Evolutionary conservation across 164 flowering plant species (phyloP).

Genomic region (Aristolochia fimbriata): DNA sequence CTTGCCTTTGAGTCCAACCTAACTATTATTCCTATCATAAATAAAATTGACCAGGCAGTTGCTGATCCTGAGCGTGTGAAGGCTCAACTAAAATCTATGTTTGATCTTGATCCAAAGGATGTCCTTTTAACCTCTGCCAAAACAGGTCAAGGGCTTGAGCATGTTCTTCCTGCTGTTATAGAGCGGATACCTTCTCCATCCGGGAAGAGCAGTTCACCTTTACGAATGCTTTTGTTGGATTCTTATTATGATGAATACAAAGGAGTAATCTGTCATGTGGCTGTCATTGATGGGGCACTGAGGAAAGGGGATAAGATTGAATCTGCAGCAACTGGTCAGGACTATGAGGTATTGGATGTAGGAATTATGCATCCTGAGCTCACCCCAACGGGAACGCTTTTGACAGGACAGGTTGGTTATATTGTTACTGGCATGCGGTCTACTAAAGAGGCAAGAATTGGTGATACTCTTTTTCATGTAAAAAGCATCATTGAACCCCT

Average conservation of each 20-base stretch:
- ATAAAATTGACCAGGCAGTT: slow-evolving; percentile 96
- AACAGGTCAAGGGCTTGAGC: slow-evolving; percentile 93
- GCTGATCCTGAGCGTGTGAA: slow-evolving; percentile 96
- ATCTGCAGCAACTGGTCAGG: slow-evolving; percentile 73
- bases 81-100: slow-evolving; percentile 85
- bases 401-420: slow-evolving; percentile 95
- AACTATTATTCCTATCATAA: slow-evolving; percentile 74
- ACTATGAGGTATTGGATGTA: slow-evolving; percentile 75
- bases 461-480: slow-evolving; percentile 68
- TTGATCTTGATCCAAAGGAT: slow-evolving; percentile 74
- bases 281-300: slow-evolving; percentile 87
- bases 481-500: slow-evolving; percentile 57
- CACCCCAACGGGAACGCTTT: slow-evolving; percentile 68
- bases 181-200: slow-evolving; percentile 93
- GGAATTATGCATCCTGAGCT: slow-evolving; percentile 98
- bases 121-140: slow-evolving; percentile 87
- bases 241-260: slow-evolving; percentile 92
- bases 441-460: slow-evolving; percentile 91
- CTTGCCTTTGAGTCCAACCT: slow-evolving; percentile 92
- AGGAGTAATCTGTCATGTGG: slow-evolving; percentile 97
- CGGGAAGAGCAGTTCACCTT: slow-evolving; percentile 45
- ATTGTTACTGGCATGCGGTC: slow-evolving; percentile 93
- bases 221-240: slow-evolving; percentile 92
- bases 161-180: slow-evolving; percentile 89
- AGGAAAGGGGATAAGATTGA: slow-evolving; percentile 81